Evolutionary conservation across 768 basidiomycete genomes (phyloP), one percentile per base, ranked within the genome.

Genomic region (Hypsizygus marmoreus): DNA sequence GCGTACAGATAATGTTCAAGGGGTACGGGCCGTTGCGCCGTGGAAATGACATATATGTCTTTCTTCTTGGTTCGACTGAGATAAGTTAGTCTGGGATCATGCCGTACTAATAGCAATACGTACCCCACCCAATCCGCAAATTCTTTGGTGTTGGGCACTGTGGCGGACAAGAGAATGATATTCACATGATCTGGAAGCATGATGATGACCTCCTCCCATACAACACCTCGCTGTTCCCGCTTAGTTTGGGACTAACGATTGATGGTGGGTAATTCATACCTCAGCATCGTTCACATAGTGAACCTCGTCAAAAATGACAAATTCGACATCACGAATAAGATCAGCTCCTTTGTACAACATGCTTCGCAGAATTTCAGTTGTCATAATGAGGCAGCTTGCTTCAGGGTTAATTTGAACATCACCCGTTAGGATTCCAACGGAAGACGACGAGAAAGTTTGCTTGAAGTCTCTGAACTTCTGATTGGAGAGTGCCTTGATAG

Each of bases 131-230:
- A 99, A 55, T 94, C 94, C 4, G 97, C 97, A 60, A 99, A 99
- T 61, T 98, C 97, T 61, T 88, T 91, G 10, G 95, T 92, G 60
- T 99, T 99, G 6, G 97, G 95, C 0, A 99, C 95, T 2, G 97
- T 99, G 7, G 97, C 97, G 2, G 95, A 97, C 12, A 99, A 74
- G 32, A 99, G 73, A 44, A 99, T 97, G 60, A 99, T 98, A 65
- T 89, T 95, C 63, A 98, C 89, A 67, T 99, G 95, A 54, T 98
- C 97, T 0, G 97, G 97, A 10, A 99, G 75, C 94, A 99, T 97
- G 64, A 99, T 99, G 55, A 99, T 99, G 20, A 99, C 95, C 69
- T 99, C 95, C 68, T 99, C 95, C 97, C 97, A 99, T 10, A 99
- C 97, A 13, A 99, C 97, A 30, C 97, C 97, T 61, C 97, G 80